These are phyloP conservation scores for Dactylellina drechsleri DNA, from an alignment of 2,329 filamentous ascomycete genomes.

Conservation along the genomic window DNA sequence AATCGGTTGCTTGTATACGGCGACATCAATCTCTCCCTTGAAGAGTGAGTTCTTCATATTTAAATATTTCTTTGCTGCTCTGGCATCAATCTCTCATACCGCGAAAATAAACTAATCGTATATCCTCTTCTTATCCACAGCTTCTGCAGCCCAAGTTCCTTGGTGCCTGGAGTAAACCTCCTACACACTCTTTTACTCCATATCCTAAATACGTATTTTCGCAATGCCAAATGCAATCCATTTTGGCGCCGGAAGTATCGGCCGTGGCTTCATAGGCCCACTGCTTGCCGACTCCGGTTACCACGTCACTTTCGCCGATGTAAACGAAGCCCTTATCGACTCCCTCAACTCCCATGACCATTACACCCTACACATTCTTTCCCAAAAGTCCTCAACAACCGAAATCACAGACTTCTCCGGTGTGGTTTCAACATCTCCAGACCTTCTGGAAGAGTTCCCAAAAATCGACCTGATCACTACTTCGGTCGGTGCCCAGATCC, in stretches of 20 bases:
- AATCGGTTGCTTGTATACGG: too few relatives aligned
- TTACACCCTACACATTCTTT: conserved; percentile 74
- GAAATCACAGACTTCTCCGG: conserved; percentile 97
- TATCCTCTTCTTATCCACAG: too few relatives aligned
- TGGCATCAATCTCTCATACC: too few relatives aligned
- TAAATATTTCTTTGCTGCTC: too few relatives aligned
- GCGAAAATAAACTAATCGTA: too few relatives aligned
- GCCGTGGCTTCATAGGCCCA: conserved; percentile 85
- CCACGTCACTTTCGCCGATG: conserved; percentile 95
- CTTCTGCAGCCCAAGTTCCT: too few relatives aligned
- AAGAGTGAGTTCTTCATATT: too few relatives aligned
- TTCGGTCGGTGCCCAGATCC: conserved; percentile 93
- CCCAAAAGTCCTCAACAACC: conserved; percentile 63
- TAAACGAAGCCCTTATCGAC: conserved; percentile 84
- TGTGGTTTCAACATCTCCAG: conserved; percentile 90
- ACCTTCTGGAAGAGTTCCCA: conserved; percentile 85
- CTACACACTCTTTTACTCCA: too few relatives aligned
- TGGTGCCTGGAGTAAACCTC: too few relatives aligned
- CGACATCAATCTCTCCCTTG: too few relatives aligned
- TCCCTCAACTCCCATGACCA: conserved; percentile 77
- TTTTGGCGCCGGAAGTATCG: conserved; percentile 88
- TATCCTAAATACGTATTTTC: too few relatives aligned
- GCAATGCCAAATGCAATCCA: conserved; percentile 70
- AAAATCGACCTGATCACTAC: conserved; percentile 93
- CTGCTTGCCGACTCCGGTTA: conserved; percentile 95